These are phyloP conservation scores for Hyphopichia buzzinii DNA, from an alignment of 1,139 yeast genomes.

Conservation along the genomic window DNA sequence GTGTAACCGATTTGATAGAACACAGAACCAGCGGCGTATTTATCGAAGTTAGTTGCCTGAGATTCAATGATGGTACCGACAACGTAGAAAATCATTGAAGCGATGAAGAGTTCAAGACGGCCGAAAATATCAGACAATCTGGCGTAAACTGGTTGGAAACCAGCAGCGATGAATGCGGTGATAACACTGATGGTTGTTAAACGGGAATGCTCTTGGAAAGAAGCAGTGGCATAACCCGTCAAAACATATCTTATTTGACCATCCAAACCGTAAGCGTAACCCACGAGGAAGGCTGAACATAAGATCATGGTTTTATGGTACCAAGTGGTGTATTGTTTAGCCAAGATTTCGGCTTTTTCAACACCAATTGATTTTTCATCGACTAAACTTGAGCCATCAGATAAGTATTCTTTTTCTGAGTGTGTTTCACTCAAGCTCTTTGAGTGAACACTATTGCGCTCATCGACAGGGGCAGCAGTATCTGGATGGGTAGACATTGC, in stretches of 20 bases:
- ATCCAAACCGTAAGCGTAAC: constrained; percentile 28
- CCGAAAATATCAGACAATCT: constrained; percentile 64
- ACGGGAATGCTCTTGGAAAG: constrained; percentile 55
- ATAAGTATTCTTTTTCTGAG: background rate
- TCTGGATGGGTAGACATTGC: too few relatives aligned
- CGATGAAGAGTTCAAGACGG: constrained; percentile 48
- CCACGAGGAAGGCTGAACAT: constrained; percentile 24
- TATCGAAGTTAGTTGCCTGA: constrained; percentile 56
- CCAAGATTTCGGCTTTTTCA: constrained; percentile 31
- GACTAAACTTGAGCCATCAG: background rate
- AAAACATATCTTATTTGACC: constrained; percentile 23
- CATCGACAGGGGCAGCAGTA: too few relatives aligned
- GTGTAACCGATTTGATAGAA: constrained; percentile 64
- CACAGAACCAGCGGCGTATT: constrained; percentile 66
- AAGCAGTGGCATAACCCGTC: constrained; percentile 49
- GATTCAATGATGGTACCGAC: constrained; percentile 66
- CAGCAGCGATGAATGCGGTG: constrained; percentile 30
- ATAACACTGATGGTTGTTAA: constrained; percentile 59
- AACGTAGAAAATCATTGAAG: constrained; percentile 53
- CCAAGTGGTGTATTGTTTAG: constrained; percentile 24
- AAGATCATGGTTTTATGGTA: constrained; percentile 17
- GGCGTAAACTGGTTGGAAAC: constrained; percentile 60
- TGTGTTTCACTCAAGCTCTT: background rate
- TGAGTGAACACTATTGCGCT: constrained; percentile 11
- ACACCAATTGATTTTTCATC: constrained; percentile 22